Conservation (phyloP, 345 rosid genomes). For the Citrus unshiu region DNA sequence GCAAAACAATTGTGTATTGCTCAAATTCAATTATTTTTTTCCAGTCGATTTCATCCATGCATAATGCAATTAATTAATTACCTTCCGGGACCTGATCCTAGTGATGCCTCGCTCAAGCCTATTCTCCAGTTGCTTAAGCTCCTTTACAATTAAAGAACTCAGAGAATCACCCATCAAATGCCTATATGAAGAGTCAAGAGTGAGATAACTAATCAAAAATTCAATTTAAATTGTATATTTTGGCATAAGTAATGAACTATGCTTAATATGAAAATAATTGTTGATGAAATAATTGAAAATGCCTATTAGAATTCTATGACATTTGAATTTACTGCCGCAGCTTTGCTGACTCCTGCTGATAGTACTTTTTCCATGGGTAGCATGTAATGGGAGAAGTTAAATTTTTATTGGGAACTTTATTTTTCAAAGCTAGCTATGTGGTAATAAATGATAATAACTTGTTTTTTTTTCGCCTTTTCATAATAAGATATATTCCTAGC, state of each 20-base stretch:
- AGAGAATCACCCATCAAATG: constrained; percentile 89
- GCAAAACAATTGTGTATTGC: no score
- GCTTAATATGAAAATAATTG: neutral
- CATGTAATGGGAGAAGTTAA: no score
- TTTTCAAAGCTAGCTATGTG: no score
- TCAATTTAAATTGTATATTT: no score
- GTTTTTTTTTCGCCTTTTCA: no score
- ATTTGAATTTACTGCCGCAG: constrained; percentile 39
- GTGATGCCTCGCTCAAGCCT: constrained; percentile 93
- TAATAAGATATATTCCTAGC: no score
- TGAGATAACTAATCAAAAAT: no score
- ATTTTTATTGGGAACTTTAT: no score
- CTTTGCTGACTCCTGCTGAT: no score
- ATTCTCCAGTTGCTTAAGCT: constrained; percentile 91
- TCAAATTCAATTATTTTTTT: no score
- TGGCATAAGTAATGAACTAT: neutral
- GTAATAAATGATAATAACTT: no score
- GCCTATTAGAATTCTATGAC: constrained; percentile 93
- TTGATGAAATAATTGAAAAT: neutral
- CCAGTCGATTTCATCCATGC: no score
- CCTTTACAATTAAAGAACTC: constrained; percentile 76
- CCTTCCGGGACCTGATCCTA: constrained; percentile 94
- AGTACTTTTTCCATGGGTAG: constrained; percentile 4
- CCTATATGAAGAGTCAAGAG: constrained; percentile 30
- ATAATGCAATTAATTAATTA: constrained; percentile 14